A percentile compares a stretch with the other conserved stretches of the same genome.
Evolutionary conservation across 1,284 basidiomycete genomes (phyloP).

Genomic region (Puccinia triticina): DNA sequence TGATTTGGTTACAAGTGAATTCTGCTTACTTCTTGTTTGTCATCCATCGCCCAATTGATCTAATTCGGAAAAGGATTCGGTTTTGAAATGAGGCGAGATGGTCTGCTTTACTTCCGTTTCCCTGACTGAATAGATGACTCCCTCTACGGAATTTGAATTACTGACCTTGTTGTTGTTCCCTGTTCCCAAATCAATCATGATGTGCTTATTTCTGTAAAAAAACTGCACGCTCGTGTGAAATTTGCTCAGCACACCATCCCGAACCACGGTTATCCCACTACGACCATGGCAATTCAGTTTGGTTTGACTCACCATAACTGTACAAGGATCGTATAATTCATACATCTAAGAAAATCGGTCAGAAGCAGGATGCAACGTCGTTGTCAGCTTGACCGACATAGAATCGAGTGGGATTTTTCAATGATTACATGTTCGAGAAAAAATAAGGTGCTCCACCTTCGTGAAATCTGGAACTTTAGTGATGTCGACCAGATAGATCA

Average conservation of each 20-base stretch:
- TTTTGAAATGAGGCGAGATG: background rate
- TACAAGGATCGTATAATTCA: conserved; percentile 90
- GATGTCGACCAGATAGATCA: conserved; percentile 93
- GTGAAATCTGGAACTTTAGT: conserved; percentile 98
- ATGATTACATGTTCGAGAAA: conserved; percentile 52
- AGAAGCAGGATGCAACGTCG: background rate
- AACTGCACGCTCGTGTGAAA: background rate
- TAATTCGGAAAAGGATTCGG: conserved; percentile 18
- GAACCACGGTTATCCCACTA: conserved; percentile 72
- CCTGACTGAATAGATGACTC: background rate
- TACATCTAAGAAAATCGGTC: conserved; percentile 71
- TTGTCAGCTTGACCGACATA: conserved; percentile 37
- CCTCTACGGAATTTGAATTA: background rate
- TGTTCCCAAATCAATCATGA: conserved; percentile 99
- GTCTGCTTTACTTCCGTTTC: background rate
- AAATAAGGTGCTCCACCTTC: conserved; percentile 71
- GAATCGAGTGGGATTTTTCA: conserved; percentile 56
- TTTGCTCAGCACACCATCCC: conserved; percentile 66
- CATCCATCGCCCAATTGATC: conserved; percentile 96
- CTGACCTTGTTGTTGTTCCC: conserved; percentile 98
- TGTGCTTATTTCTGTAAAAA: conserved; percentile 84
- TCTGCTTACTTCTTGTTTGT: conserved; percentile 82
- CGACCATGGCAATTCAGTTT: background rate
- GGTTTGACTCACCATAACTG: conserved; percentile 72
- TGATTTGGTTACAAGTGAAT: background rate